A percentile compares a stretch with the other conserved stretches of the same genome.
Evolutionary conservation across 192 early-diverging fungal species (phyloP).

Genomic region (Coemansia sp.): DNA sequence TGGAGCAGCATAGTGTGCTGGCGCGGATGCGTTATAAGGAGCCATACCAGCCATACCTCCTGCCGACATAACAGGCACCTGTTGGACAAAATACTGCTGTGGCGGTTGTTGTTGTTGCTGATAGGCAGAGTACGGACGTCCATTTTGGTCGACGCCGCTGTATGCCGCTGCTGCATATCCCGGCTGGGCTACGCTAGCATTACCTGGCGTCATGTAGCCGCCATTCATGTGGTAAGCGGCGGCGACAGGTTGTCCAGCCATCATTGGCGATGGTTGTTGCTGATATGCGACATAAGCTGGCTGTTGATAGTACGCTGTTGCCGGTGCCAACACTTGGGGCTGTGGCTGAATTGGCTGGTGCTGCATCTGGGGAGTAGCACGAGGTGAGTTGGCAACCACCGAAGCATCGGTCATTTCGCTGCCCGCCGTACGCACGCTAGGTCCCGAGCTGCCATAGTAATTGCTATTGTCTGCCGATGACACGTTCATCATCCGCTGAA

Average conservation of each 20-base stretch:
- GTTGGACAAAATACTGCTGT: slow-evolving; percentile 7
- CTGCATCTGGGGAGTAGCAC: background rate
- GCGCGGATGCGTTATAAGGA: background rate
- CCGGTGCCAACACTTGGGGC: background rate
- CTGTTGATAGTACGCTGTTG: slow-evolving; percentile 4
- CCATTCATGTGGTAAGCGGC: slow-evolving; percentile 1
- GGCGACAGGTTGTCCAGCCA: background rate
- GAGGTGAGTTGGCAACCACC: background rate
- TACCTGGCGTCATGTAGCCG: background rate
- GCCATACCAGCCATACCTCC: slow-evolving; percentile 9
- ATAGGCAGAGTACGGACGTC: slow-evolving; percentile 27
- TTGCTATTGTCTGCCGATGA: slow-evolving; percentile 6
- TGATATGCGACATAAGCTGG: slow-evolving; percentile 3
- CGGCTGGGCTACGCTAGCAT: slow-evolving; percentile 9
- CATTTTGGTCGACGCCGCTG: slow-evolving; percentile 22
- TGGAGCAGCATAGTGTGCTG: background rate
- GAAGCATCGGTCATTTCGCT: background rate
- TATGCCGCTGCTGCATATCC: slow-evolving; percentile 14
- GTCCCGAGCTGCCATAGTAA: slow-evolving; percentile 4
- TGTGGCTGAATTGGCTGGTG: slow-evolving; percentile 1
- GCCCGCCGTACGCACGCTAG: slow-evolving; percentile 5
- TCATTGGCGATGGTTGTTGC: slow-evolving; percentile 5
- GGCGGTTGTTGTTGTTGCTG: slow-evolving; percentile 9
- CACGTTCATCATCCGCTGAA: slow-evolving; percentile 40
- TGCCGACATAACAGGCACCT: background rate